Evolutionary conservation across 148 eudicot species (phyloP).

Genomic region (Beta vulgaris): DNA sequence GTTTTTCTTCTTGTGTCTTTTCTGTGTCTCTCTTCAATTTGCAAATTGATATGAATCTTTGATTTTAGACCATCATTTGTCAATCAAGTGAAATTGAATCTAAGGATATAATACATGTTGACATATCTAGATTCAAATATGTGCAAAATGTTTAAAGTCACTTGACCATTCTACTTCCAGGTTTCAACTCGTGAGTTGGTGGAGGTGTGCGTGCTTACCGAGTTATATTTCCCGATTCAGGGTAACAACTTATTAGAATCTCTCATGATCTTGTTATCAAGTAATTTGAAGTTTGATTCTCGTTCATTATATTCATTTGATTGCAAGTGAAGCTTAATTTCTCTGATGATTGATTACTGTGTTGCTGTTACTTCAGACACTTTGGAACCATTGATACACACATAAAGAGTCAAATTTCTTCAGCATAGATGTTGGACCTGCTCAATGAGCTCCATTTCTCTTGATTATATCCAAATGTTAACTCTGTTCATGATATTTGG

Average conservation of each 20-base stretch:
- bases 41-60: no score
- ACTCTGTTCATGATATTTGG: background rate
- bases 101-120: background rate
- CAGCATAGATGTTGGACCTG: slow-evolving; percentile 54
- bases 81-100: no score
- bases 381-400: slow-evolving; percentile 63
- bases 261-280: slow-evolving; percentile 60
- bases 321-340: slow-evolving; percentile 4
- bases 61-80: no score
- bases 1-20: no score
- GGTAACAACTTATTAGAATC: slow-evolving; percentile 64
- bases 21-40: no score
- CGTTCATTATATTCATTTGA: slow-evolving; percentile 10
- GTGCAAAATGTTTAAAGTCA: slow-evolving; percentile 2
- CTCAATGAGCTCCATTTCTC: slow-evolving; percentile 55
- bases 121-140: slow-evolving; percentile 1
- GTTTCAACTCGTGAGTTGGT: slow-evolving; percentile 75
- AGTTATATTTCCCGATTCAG: slow-evolving; percentile 89
- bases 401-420: slow-evolving; percentile 39
- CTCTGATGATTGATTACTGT: slow-evolving; percentile 14
- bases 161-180: slow-evolving; percentile 36
- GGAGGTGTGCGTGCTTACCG: slow-evolving; percentile 89
- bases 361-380: slow-evolving; percentile 63
- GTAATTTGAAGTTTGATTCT: slow-evolving; percentile 38
- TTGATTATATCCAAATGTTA: background rate